Conservation (phyloP, 1,284 basidiomycete genomes). For the Cryptococcus hybrid region DNA sequence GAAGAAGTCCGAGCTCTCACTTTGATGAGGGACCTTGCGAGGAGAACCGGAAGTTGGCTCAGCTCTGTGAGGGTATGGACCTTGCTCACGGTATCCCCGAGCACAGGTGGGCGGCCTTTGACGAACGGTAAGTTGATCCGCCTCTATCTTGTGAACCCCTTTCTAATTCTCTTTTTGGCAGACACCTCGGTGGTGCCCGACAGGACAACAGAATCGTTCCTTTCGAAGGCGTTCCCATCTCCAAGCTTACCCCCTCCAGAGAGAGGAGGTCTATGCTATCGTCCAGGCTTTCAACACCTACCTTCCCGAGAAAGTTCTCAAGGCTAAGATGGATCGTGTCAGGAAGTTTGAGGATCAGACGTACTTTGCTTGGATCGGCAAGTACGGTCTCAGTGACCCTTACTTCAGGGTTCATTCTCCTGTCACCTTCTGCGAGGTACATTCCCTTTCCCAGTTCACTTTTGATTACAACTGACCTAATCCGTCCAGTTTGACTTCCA, state of each 20-base stretch:
- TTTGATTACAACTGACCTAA: slow-evolving; percentile 54
- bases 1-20: slow-evolving; percentile 40
- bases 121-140: slow-evolving; percentile 25
- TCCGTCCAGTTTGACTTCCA: too few relatives aligned
- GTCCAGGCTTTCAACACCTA: slow-evolving; percentile 45
- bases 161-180: too few relatives aligned
- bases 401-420: slow-evolving; percentile 47
- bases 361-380: slow-evolving; percentile 46
- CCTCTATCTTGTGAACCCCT: too few relatives aligned
- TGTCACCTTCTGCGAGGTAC: slow-evolving; percentile 40
- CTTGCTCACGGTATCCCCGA: slow-evolving; percentile 25
- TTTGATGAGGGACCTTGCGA: slow-evolving; percentile 35
- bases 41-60: slow-evolving; percentile 36
- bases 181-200: too few relatives aligned
- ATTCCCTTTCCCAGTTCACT: neutral
- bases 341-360: slow-evolving; percentile 27
- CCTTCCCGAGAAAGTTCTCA: slow-evolving; percentile 32
- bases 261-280: slow-evolving; percentile 30
- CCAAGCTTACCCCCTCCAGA: slow-evolving; percentile 26
- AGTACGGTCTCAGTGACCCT: slow-evolving; percentile 38
- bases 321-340: slow-evolving; percentile 27
- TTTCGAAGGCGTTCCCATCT: slow-evolving; percentile 37
- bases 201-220: slow-evolving; percentile 41
- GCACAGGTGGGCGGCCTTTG: slow-evolving; percentile 47
- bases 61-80: slow-evolving; percentile 33